A percentile compares a stretch with the other conserved stretches of the same genome.
These are phyloP conservation scores for Xylariaceae sp. DNA, from an alignment of 2,329 filamentous ascomycete genomes.

Conservation along the genomic window DNA sequence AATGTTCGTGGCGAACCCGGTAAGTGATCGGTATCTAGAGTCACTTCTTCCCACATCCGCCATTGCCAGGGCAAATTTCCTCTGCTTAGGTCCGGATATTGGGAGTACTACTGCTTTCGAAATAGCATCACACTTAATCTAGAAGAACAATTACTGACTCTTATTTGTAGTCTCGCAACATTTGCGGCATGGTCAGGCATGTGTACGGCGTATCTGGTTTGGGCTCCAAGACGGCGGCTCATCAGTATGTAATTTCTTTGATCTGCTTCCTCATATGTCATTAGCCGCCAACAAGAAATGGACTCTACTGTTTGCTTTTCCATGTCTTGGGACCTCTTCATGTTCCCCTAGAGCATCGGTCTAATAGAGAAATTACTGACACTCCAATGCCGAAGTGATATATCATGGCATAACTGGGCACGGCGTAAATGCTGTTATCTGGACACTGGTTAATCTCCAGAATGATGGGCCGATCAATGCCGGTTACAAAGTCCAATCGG, in stretches of 20 bases:
- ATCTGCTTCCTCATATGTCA: too few relatives aligned
- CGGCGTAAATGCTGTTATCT: background rate
- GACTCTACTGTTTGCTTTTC: too few relatives aligned
- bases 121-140: too few relatives aligned
- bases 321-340: too few relatives aligned
- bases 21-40: background rate
- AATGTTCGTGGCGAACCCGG: slow-evolving; percentile 1
- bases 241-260: slow-evolving; percentile 15
- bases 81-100: too few relatives aligned
- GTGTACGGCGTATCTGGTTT: slow-evolving; percentile 3
- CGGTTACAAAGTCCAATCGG: background rate
- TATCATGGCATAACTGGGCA: slow-evolving; percentile 1
- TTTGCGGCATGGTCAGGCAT: slow-evolving; percentile 5
- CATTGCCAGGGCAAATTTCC: too few relatives aligned
- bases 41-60: too few relatives aligned
- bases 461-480: slow-evolving; percentile 12
- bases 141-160: background rate
- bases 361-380: background rate
- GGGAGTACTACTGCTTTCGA: too few relatives aligned
- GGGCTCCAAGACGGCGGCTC: slow-evolving; percentile 3
- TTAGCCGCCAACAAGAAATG: too few relatives aligned
- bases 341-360: too few relatives aligned
- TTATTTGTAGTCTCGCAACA: background rate
- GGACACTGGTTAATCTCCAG: background rate
- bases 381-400: slow-evolving; percentile 2